Conservation (phyloP, 2,329 filamentous ascomycete genomes). For the Talaromyces sp. region DNA sequence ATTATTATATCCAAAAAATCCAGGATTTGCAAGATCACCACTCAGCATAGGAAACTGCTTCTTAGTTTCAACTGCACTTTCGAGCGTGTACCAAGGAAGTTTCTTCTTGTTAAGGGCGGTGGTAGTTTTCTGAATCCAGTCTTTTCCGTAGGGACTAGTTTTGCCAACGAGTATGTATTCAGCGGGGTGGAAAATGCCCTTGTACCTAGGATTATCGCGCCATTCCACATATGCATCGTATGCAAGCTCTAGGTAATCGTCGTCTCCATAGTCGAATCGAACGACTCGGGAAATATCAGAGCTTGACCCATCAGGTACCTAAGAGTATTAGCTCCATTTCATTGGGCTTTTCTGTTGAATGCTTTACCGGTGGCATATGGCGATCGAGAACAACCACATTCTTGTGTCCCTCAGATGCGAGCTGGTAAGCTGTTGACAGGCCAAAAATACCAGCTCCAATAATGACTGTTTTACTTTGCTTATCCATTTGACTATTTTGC, state of each 20-base stretch:
- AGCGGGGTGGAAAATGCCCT: constrained; percentile 15
- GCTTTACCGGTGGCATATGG: constrained; percentile 16
- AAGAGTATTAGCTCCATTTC: not conserved
- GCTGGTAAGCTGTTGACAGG: constrained; percentile 4
- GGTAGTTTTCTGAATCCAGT: constrained; percentile 12
- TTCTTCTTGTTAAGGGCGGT: constrained; percentile 11
- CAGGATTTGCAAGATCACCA: constrained; percentile 18
- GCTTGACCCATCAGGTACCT: constrained; percentile 35
- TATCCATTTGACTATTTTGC: constrained; percentile 1
- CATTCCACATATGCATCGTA: constrained; percentile 28
- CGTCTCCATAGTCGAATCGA: constrained; percentile 37
- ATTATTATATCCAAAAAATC: constrained; percentile 23
- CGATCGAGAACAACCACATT: constrained; percentile 18
- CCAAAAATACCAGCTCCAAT: constrained; percentile 8
- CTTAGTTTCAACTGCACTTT: constrained; percentile 7
- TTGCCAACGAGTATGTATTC: constrained; percentile 12
- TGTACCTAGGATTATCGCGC: constrained; percentile 11
- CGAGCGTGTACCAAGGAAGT: constrained; percentile 7
- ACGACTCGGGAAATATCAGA: constrained; percentile 38
- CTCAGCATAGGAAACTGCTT: constrained; percentile 32
- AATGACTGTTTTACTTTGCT: constrained; percentile 3
- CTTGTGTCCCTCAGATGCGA: not conserved
- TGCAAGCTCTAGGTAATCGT: constrained; percentile 29
- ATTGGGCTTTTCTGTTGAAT: not conserved
- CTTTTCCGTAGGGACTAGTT: constrained; percentile 4